phyloP scores from a whole-genome alignment of 2,329 filamentous ascomycete genomes.

The Fusarium euwallaceae region DNA sequence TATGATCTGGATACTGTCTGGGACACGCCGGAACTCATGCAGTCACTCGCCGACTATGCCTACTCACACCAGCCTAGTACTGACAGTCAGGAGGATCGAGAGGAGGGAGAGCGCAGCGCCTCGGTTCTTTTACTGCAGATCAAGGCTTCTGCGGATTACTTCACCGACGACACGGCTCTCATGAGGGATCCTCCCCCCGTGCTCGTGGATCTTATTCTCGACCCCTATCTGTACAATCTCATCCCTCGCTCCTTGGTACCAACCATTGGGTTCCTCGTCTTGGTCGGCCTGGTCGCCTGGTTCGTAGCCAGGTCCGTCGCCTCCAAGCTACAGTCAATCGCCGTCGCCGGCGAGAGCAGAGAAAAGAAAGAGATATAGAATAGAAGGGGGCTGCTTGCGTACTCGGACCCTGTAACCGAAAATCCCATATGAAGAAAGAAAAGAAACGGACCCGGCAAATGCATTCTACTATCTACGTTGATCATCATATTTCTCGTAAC shows the following conservation, averaged over 20 bases:
- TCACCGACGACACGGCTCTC: slow-evolving; percentile 77
- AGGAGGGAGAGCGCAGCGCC: slow-evolving; percentile 40
- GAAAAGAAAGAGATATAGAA: slow-evolving; percentile 56
- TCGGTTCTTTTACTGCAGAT: slow-evolving; percentile 81
- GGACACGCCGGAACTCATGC: slow-evolving; percentile 71
- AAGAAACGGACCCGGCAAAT: slow-evolving; percentile 35
- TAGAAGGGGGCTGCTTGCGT: slow-evolving; percentile 14
- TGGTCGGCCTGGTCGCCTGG: slow-evolving; percentile 67
- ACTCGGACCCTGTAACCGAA: slow-evolving; percentile 23
- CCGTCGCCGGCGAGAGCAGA: slow-evolving; percentile 38
- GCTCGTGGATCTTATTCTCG: slow-evolving; percentile 84
- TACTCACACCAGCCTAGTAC: slow-evolving; percentile 59
- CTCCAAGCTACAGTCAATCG: slow-evolving; percentile 47
- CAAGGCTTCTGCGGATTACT: slow-evolving; percentile 85
- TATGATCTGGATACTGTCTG: slow-evolving; percentile 73
- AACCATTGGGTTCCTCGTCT: slow-evolving; percentile 75
- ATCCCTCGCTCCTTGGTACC: slow-evolving; percentile 83
- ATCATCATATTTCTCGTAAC: slow-evolving; percentile 38
- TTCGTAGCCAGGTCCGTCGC: slow-evolving; percentile 56
- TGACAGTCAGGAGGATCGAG: slow-evolving; percentile 16
- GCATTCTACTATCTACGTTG: slow-evolving; percentile 50
- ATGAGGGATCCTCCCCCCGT: slow-evolving; percentile 84
- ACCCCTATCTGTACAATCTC: slow-evolving; percentile 85
- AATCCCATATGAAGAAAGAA: slow-evolving; percentile 23
- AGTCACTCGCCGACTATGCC: slow-evolving; percentile 74